Percentiles rank a stretch among this genome's conserved stretches.
These are phyloP conservation scores for Talaromyces rugulosus DNA, from an alignment of 2,329 filamentous ascomycete species.

Conservation along the genomic window DNA sequence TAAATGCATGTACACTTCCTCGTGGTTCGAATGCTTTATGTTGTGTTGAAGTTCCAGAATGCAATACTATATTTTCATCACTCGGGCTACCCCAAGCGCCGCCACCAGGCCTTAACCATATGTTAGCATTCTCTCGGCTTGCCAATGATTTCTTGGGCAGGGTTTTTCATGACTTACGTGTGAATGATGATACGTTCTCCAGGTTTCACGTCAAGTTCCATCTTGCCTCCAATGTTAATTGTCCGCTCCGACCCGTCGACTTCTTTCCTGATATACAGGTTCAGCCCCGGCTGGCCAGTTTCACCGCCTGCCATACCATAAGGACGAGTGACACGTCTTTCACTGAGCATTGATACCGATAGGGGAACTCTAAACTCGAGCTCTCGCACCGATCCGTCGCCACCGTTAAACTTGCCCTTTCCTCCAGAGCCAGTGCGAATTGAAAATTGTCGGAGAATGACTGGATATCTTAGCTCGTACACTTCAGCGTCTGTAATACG, in stretches of 20 bases:
- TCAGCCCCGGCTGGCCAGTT: conserved; percentile 10
- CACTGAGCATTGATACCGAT: conserved; percentile 19
- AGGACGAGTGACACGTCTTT: conserved; percentile 16
- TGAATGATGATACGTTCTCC: conserved; percentile 10
- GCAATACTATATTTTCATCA: neutral
- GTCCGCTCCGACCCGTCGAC: conserved; percentile 14
- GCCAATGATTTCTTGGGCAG: neutral
- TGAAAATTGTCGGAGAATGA: conserved; percentile 10
- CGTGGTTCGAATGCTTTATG: conserved; percentile 6
- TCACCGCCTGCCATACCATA: conserved; percentile 10
- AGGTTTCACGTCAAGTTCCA: conserved; percentile 15
- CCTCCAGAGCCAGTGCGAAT: conserved; percentile 10
- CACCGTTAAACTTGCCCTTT: conserved; percentile 8
- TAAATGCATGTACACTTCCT: conserved; percentile 9
- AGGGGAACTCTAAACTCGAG: conserved; percentile 12
- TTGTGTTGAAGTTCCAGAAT: neutral
- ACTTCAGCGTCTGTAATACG: conserved; percentile 67
- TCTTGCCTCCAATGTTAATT: conserved; percentile 20
- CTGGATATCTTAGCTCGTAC: conserved; percentile 7
- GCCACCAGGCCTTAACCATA: conserved; percentile 5
- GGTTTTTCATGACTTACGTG: conserved; percentile 1
- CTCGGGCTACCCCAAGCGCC: conserved; percentile 4
- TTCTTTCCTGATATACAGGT: conserved; percentile 10
- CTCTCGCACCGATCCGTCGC: conserved; percentile 8
- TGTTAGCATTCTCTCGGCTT: neutral